Base-by-base conservation (phyloP, 192 early-diverging fungal species). In the Entomortierella chlamydospora region DNA sequence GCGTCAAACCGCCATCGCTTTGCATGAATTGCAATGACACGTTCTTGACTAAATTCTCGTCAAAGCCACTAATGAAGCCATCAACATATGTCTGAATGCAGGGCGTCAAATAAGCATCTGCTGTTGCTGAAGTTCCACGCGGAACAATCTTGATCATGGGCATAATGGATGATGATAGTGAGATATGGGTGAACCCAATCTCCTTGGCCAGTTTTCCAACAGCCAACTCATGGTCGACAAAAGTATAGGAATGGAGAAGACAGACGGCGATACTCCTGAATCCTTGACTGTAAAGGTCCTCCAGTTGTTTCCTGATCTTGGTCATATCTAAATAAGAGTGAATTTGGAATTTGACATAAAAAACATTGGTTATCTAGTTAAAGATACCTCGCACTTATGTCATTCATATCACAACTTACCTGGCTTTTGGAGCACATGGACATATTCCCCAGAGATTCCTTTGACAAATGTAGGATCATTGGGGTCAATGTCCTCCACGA, bases 131-230 rank as follows among this genome's bases (percentile, higher is more conserved):
- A 22, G 93, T 94, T 22, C 95, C 95, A 26, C 98, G 92, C 10
- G 97, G 93, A 8, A 99, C 96, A 51, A 96, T 92, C 80, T 98
- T 97, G 81, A 98, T 91, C 93, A 94, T 96, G 20, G 97, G 96
- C 86, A 94, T 93, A 37, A 94, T 88, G 18, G 80, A 70, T 10
- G 93, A 92, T 11, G 95, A 96, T 18, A 93, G 78, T 22, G 95
- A 94, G 31, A 99, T 86, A 61, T 99, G 90, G 0, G 88, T 87
- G 73, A 98, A 99, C 15, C 95, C 95, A 49, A 96, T 80, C 22
- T 84, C 54, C 20, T 84, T 61, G 6, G 93, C 93, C 7, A 97
- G 62, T 39, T 85, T 50, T 3, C 87, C 95, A 23, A 96, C 62
- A 25, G 69, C 56, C n/a, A 73, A 65, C 78, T 99, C 98, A 68